Base-by-base conservation (phyloP, 352 stramenopile genomes). In the Globisporangium apiculatum region DNA sequence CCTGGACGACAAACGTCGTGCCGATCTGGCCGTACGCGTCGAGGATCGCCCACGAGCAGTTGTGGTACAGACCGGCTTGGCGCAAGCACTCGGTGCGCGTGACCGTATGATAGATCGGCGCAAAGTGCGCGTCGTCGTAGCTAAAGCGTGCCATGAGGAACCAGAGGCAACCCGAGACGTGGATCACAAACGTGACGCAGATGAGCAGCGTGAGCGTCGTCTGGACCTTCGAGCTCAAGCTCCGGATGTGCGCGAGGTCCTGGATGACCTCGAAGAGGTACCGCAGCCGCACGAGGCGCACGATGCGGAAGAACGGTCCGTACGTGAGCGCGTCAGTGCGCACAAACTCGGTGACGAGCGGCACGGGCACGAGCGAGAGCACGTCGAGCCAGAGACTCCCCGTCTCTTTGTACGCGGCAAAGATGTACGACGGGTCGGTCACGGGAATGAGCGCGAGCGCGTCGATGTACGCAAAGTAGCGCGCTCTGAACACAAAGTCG, bases 11-110 rank as follows among this genome's bases (percentile, higher is more conserved):
- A 49, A 86, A 87, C 8, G 61, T 60, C 11, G 68, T 69, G 4
- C 76, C 77, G 9, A 89, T 76, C 45, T 89, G 76, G 0, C 74
- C 74, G 51, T 91, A 87, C 0, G 74, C 71, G 47, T 92, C 82
- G 48, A 80, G 86, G 36, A 90, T 47, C 7, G 67, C 80, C 82
- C 82, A 92, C 0, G 82, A 90, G 50, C 82, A 92, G 59, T 92
- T 92, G 0, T 67, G 61, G 17, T 76, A 47, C 3, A 76, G 58
- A 3, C 71, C 74, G 5, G 75, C 78, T 50, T 79, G 62, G 1
- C 62, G 65, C 1, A 90, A 56, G 55, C 79, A 90, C 1, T 60
- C 60, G 41, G 71, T 59, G 10, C 78, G 71, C 0, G 79, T 79
- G 17, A 86, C 46, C 14, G 35, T 51, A 6, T 70, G 61, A 0